Base-by-base conservation (phyloP, 768 basidiomycete genomes). In the Russula emetica region DNA sequence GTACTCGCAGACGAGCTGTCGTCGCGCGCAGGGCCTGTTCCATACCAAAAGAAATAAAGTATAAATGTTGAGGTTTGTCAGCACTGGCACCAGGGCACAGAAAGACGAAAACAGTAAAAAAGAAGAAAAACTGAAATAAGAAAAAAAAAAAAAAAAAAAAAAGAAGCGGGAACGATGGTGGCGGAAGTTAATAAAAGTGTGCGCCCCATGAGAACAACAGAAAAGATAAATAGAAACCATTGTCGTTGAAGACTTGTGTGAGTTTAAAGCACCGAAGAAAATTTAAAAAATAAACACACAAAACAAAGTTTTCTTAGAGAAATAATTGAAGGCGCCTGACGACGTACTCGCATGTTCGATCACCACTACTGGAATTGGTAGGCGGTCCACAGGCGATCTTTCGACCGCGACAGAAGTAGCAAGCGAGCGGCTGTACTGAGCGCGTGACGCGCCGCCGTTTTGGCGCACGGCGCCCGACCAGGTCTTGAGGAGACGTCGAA, bases 391-490 rank as follows among this genome's bases (percentile, higher is more conserved):
- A 66, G 1, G 61, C 62, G 5, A 66, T 66, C 36, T 66, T 66
- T 18, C 65, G 62, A n/a, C 65, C 55, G 13, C 65, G 65, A 54
- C 65, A 66, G 44, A 66, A 66, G 61, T 11, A 66, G 30, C 65
- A 66, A 1, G 65, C 65, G 30, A 66, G 55, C 34, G 61, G 65
- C 36, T 66, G 65, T 18, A 66, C 61, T 24, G 56, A 34, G 22
- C 62, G 61, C 26, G 62, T 53, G 32, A 32, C 7, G 56, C 62
- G 65, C 55, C 65, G 65, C 55, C 54, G 55, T n/a, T 65, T 65
- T 44, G 59, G 64, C 49, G 50, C 60, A 24, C 63, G 63, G 58
- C 58, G 63, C 26, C 45, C 58, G 45, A 55, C 40, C 4, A 1
- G n/a, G 4, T 55, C 63, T n/a, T 9, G 58, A 10, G n/a, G 26